Conservation (phyloP, 805 yeast species). For the Dipodascus albidus region DNA sequence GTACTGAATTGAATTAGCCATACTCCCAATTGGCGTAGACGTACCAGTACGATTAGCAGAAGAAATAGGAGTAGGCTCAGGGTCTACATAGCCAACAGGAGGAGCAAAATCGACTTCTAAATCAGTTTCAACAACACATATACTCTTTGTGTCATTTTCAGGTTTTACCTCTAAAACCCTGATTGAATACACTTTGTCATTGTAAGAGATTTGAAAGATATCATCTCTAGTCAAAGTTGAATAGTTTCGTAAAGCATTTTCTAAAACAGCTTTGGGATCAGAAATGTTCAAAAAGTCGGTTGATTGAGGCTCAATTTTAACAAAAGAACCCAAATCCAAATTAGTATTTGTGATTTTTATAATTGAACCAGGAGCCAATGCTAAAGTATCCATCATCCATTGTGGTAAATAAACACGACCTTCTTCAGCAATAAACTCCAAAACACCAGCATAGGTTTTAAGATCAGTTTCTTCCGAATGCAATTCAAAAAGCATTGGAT, state of each 20-base stretch:
- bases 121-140: conserved; percentile 95
- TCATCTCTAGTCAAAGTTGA: conserved; percentile 80
- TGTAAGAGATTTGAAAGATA: conserved; percentile 74
- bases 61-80: conserved; percentile 25
- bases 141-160: conserved; percentile 47
- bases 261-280: conserved; percentile 94
- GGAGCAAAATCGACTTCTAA: conserved; percentile 96
- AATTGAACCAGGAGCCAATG: conserved; percentile 67
- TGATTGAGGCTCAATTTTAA: conserved; percentile 90
- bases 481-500: conserved; percentile 90
- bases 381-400: conserved; percentile 86
- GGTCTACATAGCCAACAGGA: conserved; percentile 96
- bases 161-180: conserved; percentile 85
- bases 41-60: conserved; percentile 10
- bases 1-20: conserved; percentile 67
- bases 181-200: conserved; percentile 65
- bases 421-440: conserved; percentile 95
- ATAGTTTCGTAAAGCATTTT: conserved; percentile 81
- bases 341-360: conserved; percentile 61
- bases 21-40: conserved; percentile 23
- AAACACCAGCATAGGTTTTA: conserved; percentile 81
- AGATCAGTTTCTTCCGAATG: conserved; percentile 49
- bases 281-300: conserved; percentile 86
- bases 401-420: conserved; percentile 91
- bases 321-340: conserved; percentile 77